Evolutionary conservation across 2,329 filamentous ascomycete genomes (phyloP), one percentile per base, ranked within the genome.

Genomic region (Berkeleyomyces basicola): DNA sequence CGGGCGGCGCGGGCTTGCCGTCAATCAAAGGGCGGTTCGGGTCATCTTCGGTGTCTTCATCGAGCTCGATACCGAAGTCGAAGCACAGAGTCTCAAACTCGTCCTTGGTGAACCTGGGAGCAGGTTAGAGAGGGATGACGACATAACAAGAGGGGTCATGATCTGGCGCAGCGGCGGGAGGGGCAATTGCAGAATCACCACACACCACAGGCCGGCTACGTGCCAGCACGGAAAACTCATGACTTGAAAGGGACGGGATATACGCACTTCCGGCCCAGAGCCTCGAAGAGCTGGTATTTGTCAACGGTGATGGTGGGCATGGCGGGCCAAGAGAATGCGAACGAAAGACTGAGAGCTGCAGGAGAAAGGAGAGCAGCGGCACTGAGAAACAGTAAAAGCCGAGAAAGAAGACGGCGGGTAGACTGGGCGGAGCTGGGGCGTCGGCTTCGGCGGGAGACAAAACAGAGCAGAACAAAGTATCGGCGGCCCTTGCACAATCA

Each of bases 221-320:
- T 36, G 49, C 40, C 14, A n/a, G 40, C n/a, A 23, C 10, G n/a
- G 33, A 7, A 36, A 59, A n/a, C 16, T 6, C 31, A 31, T 44
- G 33, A 16, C 59, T 42, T 42, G 10, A 42, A 6, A 49, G 14
- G 33, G 51, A n/a, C 31, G 10, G 57, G 33, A 37, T 61, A 67
- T 66, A 71, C 75, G 69, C 74, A 96, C 83, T 93, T 85, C 76
- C 86, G 85, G 71, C 90, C 92, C 65, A 99, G 82, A 73, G 88
- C 90, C 77, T 95, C 85, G 81, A 88, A 97, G 72, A 99, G 88
- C 72, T 86, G 89, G 71, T 90, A 91, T 79, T 97, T 99, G 79
- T 97, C 88, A 70, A 97, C 91, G 69, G 86, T 82, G 70, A 99
- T 96, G 73, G 93, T 99, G 76, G 93, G 93, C 93, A 96, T 96